Base-by-base conservation (phyloP, 495 filamentous ascomycete species). In the Barbatosphaeria neglecta region DNA sequence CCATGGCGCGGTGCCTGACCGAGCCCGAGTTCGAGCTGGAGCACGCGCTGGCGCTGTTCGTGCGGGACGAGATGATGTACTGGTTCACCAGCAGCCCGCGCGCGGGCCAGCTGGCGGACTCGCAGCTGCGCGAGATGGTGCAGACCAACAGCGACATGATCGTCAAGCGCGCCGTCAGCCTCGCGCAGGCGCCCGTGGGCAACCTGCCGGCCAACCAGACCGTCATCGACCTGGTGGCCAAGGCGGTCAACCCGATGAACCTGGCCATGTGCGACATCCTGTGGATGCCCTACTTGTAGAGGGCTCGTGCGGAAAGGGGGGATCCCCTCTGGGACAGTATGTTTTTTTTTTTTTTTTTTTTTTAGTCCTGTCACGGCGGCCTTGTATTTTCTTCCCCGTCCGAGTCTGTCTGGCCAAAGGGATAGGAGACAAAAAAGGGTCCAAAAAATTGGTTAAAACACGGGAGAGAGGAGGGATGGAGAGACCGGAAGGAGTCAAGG, bases 11-110 rank as follows among this genome's bases (percentile, higher is more conserved):
- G 22, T 95, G 87, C 65, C 76, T 99, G 45, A 92, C 88, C n/a
- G 90, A 96, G 56, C 86, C 87, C 23, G 86, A 86, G 51, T 75
- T 83, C 53, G 87, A 95, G 61, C 74, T 99, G 11, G 93, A 95
- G 52, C 86, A 92, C 63, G 87, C 92, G 50, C 76, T 99, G 18
- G 84, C 82, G 46, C 76, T 99, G 51, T 97, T 95, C 58, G 90
- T 99, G 45, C 76, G 90, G 19, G 93, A 99, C 54, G 93, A 99
- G 63, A 93, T 97, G 81, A 88, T 89, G 56, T 95, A 90, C 66
- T 97, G 92, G 92, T 87, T 86, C 54, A 95, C 87, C 8, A 80
- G 77, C 46, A 81, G 84, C 45, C 86, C 94, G 59, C 80, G 87
- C 22, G 51, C 58, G 1, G 53, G 59, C 4, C 65, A 60, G 13